phyloP scores from a whole-genome alignment of 768 basidiomycete genomes.

The Gautieria morchelliformis region DNA sequence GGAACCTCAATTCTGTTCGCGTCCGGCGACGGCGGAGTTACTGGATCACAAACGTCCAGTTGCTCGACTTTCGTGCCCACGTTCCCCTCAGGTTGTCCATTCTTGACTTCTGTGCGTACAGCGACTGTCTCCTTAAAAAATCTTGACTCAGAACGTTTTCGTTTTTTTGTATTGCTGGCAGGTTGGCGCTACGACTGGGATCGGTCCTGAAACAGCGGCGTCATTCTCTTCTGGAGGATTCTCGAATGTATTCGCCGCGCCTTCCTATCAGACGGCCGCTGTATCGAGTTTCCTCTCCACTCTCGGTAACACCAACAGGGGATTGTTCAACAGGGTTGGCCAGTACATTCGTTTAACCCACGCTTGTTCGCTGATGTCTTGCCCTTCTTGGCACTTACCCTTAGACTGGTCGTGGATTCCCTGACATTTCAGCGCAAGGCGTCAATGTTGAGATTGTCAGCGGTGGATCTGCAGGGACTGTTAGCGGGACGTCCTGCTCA shows the following conservation, averaged over 20 bases:
- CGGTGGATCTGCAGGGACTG: constrained; percentile 11
- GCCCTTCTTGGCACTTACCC: background rate
- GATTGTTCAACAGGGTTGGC: constrained; percentile 15
- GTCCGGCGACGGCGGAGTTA: constrained; percentile 30
- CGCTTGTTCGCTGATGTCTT: background rate
- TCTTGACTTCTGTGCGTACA: constrained; percentile 7
- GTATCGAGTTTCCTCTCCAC: constrained; percentile 20
- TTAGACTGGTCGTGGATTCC: constrained; percentile 13
- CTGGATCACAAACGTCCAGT: constrained; percentile 17
- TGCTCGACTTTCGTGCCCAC: constrained; percentile 26
- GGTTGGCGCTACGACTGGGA: constrained; percentile 24
- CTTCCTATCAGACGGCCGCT: constrained; percentile 21
- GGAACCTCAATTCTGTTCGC: constrained; percentile 29
- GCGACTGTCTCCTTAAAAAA: background rate
- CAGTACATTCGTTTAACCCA: background rate
- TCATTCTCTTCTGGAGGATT: constrained; percentile 28
- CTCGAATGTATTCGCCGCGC: constrained; percentile 23
- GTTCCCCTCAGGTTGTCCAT: constrained; percentile 28
- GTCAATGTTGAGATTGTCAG: constrained; percentile 22
- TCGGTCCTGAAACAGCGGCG: constrained; percentile 22
- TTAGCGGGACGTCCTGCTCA: constrained; percentile 11
- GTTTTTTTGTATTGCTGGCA: constrained; percentile 17
- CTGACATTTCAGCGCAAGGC: constrained; percentile 15
- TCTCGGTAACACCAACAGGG: constrained; percentile 16
- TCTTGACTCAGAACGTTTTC: background rate